Percentiles rank a stretch among this genome's conserved stretches.
Evolutionary conservation across 148 eudicot species (phyloP).

Genomic region (Dianthus caryophyllus): DNA sequence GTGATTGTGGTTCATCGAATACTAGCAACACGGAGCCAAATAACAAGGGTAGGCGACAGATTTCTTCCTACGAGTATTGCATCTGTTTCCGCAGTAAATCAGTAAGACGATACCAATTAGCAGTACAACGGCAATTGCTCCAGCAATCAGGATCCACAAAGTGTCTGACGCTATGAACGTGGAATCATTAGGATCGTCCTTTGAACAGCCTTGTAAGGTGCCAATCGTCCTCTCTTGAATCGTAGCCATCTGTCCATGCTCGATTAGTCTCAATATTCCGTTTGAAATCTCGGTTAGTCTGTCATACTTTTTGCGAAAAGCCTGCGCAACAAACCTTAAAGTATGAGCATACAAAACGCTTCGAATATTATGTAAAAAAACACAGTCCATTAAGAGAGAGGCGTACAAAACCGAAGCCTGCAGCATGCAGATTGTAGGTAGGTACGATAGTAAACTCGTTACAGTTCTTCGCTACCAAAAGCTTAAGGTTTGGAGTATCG

Average conservation of each 20-base stretch:
- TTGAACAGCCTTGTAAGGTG: conserved; percentile 12
- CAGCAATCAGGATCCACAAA: conserved; percentile 22
- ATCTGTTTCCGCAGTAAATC: conserved; percentile 8
- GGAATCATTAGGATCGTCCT: background rate
- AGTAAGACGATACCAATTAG: conserved; percentile 17
- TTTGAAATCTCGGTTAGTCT: background rate
- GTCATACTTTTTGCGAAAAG: background rate
- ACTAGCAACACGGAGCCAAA: conserved; percentile 17
- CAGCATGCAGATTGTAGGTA: conserved; percentile 9
- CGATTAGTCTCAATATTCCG: conserved; percentile 6
- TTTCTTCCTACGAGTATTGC: conserved; percentile 1
- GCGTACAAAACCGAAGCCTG: conserved; percentile 26
- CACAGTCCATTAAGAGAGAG: background rate
- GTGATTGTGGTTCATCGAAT: background rate
- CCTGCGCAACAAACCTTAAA: conserved; percentile 8
- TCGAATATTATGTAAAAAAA: background rate
- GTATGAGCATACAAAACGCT: background rate
- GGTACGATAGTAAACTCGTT: conserved; percentile 9
- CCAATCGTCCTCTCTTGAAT: conserved; percentile 24
- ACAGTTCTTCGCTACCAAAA: conserved; percentile 13
- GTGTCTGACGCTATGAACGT: background rate
- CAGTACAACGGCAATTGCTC: conserved; percentile 17
- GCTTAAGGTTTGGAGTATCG: conserved; percentile 14
- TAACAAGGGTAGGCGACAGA: conserved; percentile 19
- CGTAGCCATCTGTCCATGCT: background rate